phyloP scores from a whole-genome alignment of 2,329 filamentous ascomycete species.

The Trichoderma guizhouense region DNA sequence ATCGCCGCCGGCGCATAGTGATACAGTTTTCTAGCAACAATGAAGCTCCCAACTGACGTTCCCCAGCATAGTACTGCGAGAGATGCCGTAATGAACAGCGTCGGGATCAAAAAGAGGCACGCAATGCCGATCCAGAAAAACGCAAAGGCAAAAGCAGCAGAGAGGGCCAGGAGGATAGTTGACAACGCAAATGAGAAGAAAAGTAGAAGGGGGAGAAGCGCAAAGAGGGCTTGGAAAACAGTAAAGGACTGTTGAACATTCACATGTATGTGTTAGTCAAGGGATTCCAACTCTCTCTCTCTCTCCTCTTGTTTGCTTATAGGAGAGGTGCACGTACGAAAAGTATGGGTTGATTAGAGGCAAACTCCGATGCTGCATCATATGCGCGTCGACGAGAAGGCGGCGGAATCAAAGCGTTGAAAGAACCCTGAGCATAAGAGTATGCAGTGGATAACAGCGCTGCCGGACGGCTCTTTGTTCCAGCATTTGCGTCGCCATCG shows the following conservation, averaged over 20 bases:
- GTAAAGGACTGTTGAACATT: slow-evolving; percentile 54
- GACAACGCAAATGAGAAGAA: slow-evolving; percentile 65
- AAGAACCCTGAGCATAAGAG: slow-evolving; percentile 41
- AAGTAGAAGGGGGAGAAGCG: slow-evolving; percentile 63
- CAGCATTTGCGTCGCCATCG: not conserved
- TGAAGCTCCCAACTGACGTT: slow-evolving; percentile 61
- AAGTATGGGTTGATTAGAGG: slow-evolving; percentile 62
- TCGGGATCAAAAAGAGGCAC: slow-evolving; percentile 64
- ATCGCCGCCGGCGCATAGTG: slow-evolving; percentile 28
- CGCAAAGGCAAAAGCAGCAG: slow-evolving; percentile 61
- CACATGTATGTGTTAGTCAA: not conserved
- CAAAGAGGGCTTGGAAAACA: slow-evolving; percentile 60
- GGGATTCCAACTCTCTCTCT: not conserved
- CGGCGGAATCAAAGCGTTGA: slow-evolving; percentile 56
- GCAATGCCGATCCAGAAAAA: slow-evolving; percentile 66
- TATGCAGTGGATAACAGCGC: slow-evolving; percentile 25
- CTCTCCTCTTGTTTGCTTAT: no score
- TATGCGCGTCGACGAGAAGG: slow-evolving; percentile 57
- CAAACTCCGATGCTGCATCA: slow-evolving; percentile 52
- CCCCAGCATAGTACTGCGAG: slow-evolving; percentile 63
- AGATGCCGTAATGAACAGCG: slow-evolving; percentile 62
- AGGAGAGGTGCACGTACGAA: slow-evolving; percentile 53
- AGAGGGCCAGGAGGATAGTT: slow-evolving; percentile 59
- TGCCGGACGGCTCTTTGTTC: not conserved
- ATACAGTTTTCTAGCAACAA: slow-evolving; percentile 47